Base-by-base conservation (phyloP, 2,329 filamentous ascomycete genomes). In the Gremmenia infestans region DNA sequence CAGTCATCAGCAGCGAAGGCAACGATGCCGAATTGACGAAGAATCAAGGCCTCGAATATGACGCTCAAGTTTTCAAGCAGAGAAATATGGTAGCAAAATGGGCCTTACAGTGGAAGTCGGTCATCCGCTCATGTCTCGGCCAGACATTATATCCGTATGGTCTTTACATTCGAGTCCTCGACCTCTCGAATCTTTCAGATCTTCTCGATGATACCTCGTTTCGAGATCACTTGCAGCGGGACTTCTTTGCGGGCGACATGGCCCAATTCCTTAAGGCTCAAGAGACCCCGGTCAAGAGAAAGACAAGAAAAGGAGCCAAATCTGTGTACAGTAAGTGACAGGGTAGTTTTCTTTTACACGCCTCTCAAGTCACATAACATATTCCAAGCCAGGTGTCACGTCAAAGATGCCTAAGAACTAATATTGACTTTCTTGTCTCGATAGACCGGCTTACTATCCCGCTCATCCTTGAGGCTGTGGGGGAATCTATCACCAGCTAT, bases 61-160 rank as follows among this genome's bases (percentile, higher is more conserved):
- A 60, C 19, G 60, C 37, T 23, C 59, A 60, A 36, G n/a, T 56
- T 19, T 58, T 48, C 22, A 57, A 59, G 22, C 60, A 61, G 37
- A 60, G 53, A 19, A 50, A 50, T 23, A 64, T 49, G 14, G 48
- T 61, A 5, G 58, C 76, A 53, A 80, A 80, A 70, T 86, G 82
- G 79, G 81, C 82, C 2, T 76, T 81, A 6, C 70, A 88, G 49
- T 91, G 87, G 87, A 79, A 81, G 50, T 85, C 85, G 2, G 81
- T 90, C 61, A 80, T 88, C 55, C 73, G 83, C 7, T 90, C 87
- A 8, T 83, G 83, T 55, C 71, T 86, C 45, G 81, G 78, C 23
- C 72, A 74, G 60, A 88, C 87, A 0, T 72, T 82, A 17, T 86
- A 83, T 59, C 86, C 86, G 0, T 91, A 91, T 67, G 87, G 82